Conservation (phyloP, 2,329 filamentous ascomycete genomes). For the Clarireedia paspali region DNA sequence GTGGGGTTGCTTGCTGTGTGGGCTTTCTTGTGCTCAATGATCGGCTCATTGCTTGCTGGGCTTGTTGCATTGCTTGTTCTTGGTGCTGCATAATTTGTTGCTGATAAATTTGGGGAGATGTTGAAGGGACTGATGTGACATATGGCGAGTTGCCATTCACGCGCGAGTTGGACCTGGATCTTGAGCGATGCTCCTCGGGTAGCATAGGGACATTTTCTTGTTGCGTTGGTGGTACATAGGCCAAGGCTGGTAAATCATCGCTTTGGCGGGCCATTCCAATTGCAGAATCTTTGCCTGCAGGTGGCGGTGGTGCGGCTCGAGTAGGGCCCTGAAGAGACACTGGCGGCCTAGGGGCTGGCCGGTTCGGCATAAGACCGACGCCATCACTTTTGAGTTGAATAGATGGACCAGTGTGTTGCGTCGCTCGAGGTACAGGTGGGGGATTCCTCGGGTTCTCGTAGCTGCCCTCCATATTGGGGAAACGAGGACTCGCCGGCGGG, state of each 20-base stretch:
- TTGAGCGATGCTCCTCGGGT: constrained; percentile 58
- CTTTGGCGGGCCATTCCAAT: constrained; percentile 52
- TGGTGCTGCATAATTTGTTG: constrained; percentile 69
- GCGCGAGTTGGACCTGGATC: constrained; percentile 63
- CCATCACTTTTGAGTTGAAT: constrained; percentile 42
- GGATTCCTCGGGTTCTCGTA: constrained; percentile 95
- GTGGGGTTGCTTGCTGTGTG: constrained; percentile 37
- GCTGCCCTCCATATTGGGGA: constrained; percentile 85
- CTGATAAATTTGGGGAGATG: constrained; percentile 40
- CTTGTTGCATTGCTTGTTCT: constrained; percentile 63
- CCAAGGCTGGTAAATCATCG: constrained; percentile 42
- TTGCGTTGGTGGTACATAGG: constrained; percentile 26
- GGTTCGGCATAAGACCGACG: constrained; percentile 62
- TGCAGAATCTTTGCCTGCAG: constrained; percentile 53
- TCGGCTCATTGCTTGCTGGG: constrained; percentile 26
- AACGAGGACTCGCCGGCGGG: constrained; percentile 76
- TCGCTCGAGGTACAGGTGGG: constrained; percentile 66
- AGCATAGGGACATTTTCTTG: constrained; percentile 38
- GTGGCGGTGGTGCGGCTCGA: constrained; percentile 49
- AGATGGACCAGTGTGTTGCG: constrained; percentile 27
- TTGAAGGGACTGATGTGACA: constrained; percentile 18
- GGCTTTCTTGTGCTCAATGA: constrained; percentile 31
- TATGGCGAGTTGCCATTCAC: constrained; percentile 41
- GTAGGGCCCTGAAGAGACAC: constrained; percentile 60
- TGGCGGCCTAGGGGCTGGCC: constrained; percentile 85